These are phyloP conservation scores for Schizochytrium sp. DNA, from an alignment of 108 stramenopile species.

Conservation along the genomic window DNA sequence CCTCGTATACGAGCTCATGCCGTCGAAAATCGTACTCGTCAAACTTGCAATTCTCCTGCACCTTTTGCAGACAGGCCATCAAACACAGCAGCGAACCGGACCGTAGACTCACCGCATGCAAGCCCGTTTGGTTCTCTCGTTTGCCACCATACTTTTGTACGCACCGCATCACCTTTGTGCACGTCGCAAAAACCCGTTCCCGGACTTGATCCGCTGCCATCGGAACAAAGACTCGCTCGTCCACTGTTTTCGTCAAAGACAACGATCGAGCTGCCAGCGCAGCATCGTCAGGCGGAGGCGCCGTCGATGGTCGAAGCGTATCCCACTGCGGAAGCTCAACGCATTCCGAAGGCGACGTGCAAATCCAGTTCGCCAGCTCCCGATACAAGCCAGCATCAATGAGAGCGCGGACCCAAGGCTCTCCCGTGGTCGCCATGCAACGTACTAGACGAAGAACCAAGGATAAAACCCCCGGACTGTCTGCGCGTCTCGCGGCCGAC, in stretches of 20 bases:
- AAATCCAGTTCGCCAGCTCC: not conserved
- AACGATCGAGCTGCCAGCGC: not conserved
- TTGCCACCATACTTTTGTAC: not conserved
- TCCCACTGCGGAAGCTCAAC: too few species aligned
- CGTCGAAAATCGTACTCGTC: not conserved
- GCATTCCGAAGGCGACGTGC: not conserved
- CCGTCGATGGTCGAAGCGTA: not conserved
- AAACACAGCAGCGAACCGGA: not conserved
- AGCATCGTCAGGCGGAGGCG: not conserved
- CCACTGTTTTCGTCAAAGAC: not conserved
- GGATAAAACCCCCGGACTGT: not conserved
- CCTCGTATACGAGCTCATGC: not conserved
- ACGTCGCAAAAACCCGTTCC: not conserved
- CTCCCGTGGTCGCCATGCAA: not conserved
- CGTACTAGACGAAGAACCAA: not conserved
- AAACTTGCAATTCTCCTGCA: not conserved
- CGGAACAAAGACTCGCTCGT: not conserved
- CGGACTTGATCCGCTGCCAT: not conserved
- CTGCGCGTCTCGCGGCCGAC: not conserved
- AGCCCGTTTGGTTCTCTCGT: not conserved
- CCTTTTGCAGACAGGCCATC: not conserved
- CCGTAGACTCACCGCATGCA: not conserved
- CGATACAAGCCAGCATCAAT: not conserved
- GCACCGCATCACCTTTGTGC: not conserved
- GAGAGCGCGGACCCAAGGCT: not conserved